Evolutionary conservation across 768 basidiomycete species (phyloP).

Genomic region (Agaricus subrufescens): DNA sequence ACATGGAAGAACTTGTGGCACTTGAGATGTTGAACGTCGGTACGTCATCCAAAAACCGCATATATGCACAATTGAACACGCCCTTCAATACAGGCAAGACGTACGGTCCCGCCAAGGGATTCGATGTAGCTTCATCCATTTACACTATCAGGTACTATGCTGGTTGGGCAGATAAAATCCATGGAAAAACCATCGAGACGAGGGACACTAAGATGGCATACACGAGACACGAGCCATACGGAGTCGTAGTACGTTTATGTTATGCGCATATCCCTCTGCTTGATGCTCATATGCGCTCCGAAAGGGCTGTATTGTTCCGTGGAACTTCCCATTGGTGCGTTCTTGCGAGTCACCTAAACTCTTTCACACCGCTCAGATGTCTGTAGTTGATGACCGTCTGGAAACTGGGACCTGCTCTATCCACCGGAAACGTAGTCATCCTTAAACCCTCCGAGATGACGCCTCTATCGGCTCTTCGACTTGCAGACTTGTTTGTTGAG

Average conservation of each 20-base stretch:
- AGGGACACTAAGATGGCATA: conserved; percentile 55
- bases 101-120: conserved; percentile 40
- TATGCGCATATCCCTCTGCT: no score
- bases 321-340: conserved; percentile 42
- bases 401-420: conserved; percentile 75
- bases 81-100: conserved; percentile 43
- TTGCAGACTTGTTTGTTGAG: conserved; percentile 52
- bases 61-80: not conserved
- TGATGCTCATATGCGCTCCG: not conserved
- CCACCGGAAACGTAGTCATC: conserved; percentile 69
- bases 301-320: conserved; percentile 56
- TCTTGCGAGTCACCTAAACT: no score
- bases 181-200: conserved; percentile 73
- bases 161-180: conserved; percentile 87
- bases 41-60: conserved; percentile 16
- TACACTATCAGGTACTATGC: conserved; percentile 71
- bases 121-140: conserved; percentile 46
- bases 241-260: conserved; percentile 33
- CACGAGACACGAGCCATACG: conserved; percentile 64
- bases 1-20: conserved; percentile 64
- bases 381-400: conserved; percentile 48
- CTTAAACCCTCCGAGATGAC: conserved; percentile 79
- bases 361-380: not conserved
- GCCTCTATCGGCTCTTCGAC: conserved; percentile 56
- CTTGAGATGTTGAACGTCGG: conserved; percentile 71